Base-by-base conservation (phyloP, 164 flowering plant species). In the Vitis vinifera region DNA sequence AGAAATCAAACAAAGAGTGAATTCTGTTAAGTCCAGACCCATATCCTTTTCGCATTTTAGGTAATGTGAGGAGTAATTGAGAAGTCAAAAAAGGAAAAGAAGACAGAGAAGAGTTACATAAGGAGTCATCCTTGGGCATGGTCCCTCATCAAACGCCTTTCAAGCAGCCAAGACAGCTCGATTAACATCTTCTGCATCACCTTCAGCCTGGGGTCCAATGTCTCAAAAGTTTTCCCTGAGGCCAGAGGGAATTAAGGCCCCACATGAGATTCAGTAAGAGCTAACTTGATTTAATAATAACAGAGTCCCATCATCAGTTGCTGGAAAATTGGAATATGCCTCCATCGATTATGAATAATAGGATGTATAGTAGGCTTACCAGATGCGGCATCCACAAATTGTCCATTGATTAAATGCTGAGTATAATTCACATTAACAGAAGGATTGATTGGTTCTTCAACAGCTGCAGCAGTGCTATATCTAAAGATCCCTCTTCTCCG, bases 181-280 rank as follows among this genome's bases (percentile, higher is more conserved):
- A 68, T 90, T 76, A 10, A 88, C 37, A 70, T 88, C 95, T 77
- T 85, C 92, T 1, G 68, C 75, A 62, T 87, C 91, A 57, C 91
- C 91, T 76, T 88, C 92, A 27, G 95, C 70, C 95, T 77, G 3
- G 92, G 94, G 66, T 90, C 94, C 53, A 81, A 55, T 8, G 92
- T 87, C 8, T 81, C 78, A 72, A 90, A 88, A 1, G 88, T 87
- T 74, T 81, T 90, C 2, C 95, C 95, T 90, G 78, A 16, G 12
- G 12, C 68, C 75, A 55, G 16, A 57, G 69, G 56, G 9, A 17
- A 30, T 14, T 1, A 55, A 14, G 17, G 16, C 30, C 19, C 6
- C 37, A 13, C n/a, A 15, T n/a, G 8, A 62, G 27, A 58, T 10
- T 56, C 58, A 51, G 13, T 56, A 4, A 59, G n/a, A 48, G 12